A percentile compares a stretch with the other conserved stretches of the same genome.
These are phyloP conservation scores for Morella rubra DNA, from an alignment of 306 rosid genomes.

Conservation along the genomic window DNA sequence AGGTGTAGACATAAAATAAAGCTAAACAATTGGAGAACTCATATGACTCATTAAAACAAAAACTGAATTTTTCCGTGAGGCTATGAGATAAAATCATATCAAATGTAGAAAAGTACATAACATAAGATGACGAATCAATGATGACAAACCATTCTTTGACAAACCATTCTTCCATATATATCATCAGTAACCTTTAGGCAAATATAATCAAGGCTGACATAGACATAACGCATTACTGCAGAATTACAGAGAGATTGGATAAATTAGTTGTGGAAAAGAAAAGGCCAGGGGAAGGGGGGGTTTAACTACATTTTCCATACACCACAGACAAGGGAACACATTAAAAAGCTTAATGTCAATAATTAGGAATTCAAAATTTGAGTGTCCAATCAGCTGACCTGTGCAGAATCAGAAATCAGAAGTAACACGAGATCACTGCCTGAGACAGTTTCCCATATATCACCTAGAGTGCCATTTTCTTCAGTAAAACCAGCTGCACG, in stretches of 20 bases:
- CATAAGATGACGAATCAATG: neutral
- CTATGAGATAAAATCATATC: neutral
- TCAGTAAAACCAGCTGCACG: conserved; percentile 85
- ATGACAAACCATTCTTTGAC: too few relatives aligned
- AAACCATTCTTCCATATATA: neutral
- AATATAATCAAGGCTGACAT: neutral
- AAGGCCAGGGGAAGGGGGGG: neutral
- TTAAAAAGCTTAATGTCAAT: neutral
- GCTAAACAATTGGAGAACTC: neutral
- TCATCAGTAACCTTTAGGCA: neutral
- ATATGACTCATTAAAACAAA: neutral
- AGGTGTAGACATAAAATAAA: neutral
- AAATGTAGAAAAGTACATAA: neutral
- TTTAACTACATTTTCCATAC: neutral
- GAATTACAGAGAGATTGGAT: too few relatives aligned
- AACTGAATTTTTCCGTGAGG: neutral
- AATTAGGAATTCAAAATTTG: neutral
- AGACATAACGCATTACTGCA: neutral
- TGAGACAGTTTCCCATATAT: conserved; percentile 78
- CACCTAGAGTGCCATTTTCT: conserved; percentile 94
- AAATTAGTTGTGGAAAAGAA: neutral
- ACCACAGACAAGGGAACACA: neutral
- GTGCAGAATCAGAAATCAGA: conserved; percentile 93
- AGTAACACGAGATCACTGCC: conserved; percentile 93
- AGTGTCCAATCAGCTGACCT: conserved; percentile 49